A percentile compares a stretch with the other conserved stretches of the same genome.
Conservation (phyloP, 2,329 filamentous ascomycete genomes). For the Cyphellophora europaea region DNA sequence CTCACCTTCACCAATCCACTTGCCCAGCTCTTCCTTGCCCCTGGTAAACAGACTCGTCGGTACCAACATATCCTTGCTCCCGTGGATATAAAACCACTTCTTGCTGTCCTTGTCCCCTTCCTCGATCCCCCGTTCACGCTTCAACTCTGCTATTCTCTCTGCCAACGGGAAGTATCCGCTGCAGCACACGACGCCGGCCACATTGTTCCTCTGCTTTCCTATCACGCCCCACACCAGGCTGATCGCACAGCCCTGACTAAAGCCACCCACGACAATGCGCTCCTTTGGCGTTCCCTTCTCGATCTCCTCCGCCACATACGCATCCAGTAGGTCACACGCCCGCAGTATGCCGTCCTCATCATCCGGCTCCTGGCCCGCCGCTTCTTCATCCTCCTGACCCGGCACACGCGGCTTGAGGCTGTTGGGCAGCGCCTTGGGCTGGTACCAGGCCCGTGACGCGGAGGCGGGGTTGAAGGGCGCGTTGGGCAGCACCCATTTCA, state of each 20-base stretch:
- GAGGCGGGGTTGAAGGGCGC: conserved; percentile 38
- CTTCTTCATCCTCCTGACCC: conserved; percentile 31
- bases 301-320: conserved; percentile 32
- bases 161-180: conserved; percentile 39
- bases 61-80: conserved; percentile 38
- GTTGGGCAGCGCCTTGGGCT: conserved; percentile 37
- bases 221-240: conserved; percentile 33
- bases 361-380: conserved; percentile 23
- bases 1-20: conserved; percentile 25
- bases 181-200: conserved; percentile 33
- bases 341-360: conserved; percentile 35
- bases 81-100: conserved; percentile 38
- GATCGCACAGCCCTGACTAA: conserved; percentile 40
- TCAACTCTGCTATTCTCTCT: conserved; percentile 28
- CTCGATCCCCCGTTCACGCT: conserved; percentile 25
- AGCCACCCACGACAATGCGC: conserved; percentile 38
- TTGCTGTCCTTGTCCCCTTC: conserved; percentile 20
- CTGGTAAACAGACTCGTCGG: conserved; percentile 36
- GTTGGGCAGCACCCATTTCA: conserved; percentile 43
- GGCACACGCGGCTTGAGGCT: conserved; percentile 27
- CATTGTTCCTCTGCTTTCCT: conserved; percentile 21
- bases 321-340: conserved; percentile 31
- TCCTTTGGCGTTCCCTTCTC: conserved; percentile 30
- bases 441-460: conserved; percentile 29
- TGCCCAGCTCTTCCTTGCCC: conserved; percentile 29